Evolutionary conservation across 2,329 filamentous ascomycete genomes (phyloP).

Genomic region (Paracoccidioides brasiliensis): DNA sequence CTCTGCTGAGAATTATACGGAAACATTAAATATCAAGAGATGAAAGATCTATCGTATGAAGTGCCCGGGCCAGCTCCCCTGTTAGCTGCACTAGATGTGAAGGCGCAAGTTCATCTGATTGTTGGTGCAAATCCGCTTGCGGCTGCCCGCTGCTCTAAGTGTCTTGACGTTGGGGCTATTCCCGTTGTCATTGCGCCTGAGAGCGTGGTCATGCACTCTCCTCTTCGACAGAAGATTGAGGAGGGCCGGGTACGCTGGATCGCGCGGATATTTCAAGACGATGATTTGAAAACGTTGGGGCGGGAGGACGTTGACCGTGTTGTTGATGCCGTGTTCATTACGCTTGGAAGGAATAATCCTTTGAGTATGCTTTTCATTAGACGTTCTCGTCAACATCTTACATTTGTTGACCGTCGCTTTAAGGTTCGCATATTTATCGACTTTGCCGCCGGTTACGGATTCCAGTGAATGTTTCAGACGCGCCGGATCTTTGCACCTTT

Average conservation of each 20-base stretch:
- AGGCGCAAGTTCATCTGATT: conserved; percentile 57
- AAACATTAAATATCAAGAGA: background rate
- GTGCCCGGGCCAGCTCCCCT: conserved; percentile 11
- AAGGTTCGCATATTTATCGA: conserved; percentile 54
- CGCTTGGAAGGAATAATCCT: conserved; percentile 39
- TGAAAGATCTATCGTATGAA: conserved; percentile 1
- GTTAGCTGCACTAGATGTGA: conserved; percentile 29
- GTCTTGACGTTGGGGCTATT: conserved; percentile 65
- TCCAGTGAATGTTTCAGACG: conserved; percentile 84
- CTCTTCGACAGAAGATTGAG: conserved; percentile 34
- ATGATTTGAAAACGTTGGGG: conserved; percentile 63
- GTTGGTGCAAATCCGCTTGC: conserved; percentile 78
- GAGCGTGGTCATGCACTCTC: conserved; percentile 46
- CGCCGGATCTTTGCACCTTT: conserved; percentile 76
- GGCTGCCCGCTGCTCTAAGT: conserved; percentile 67
- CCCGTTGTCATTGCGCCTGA: conserved; percentile 67
- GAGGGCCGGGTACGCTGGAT: conserved; percentile 32
- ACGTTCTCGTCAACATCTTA: background rate
- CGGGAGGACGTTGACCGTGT: conserved; percentile 61
- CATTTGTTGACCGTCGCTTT: conserved; percentile 5
- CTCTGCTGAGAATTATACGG: background rate
- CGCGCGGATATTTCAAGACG: conserved; percentile 47
- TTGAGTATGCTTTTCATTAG: conserved; percentile 29
- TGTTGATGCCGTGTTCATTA: conserved; percentile 90
- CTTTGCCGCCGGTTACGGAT: conserved; percentile 71